Evolutionary conservation across 179 eudicot species (phyloP), one percentile per base, ranked within the genome.

Genomic region (Nepenthes alata): DNA sequence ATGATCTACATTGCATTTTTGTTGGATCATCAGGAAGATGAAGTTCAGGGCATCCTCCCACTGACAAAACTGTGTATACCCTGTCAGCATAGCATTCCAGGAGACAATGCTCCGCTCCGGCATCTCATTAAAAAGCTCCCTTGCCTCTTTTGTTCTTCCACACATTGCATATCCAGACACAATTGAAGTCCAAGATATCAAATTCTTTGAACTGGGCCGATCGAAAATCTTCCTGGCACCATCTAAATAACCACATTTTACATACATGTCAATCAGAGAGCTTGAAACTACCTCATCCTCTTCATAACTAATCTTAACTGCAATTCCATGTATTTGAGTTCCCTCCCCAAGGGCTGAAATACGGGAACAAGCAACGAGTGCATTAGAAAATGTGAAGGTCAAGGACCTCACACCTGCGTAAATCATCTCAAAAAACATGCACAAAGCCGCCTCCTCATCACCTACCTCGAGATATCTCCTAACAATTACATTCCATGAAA

Each of bases 401-500:
- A 88, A 57, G 1, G 90, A 90, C 67, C 10, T 64, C 41, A 60
- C 61, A 52, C 79, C 78, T 14, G 12, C 64, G 36, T 72, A 74
- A 57, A 81, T 47, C 72, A 70, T 70, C 55, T 68, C 61, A 47
- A 55, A 75, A 67, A 88, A 85, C 84, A 88, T 71, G 12, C 44
- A 41, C 59, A 83, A 54, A 0, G 89, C 84, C 67, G 76, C 81
- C 44, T 55, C 60, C 11, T 65, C 77, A 59, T 70, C 65, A 53
- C 83, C 80, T 41, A 62, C 71, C 58, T 83, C 86, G 47, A 86
- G 70, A 75, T 83, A 81, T 69, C 96, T 74, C 84, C 89, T 83
- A 15, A 86, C 78, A 47, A 86, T 81, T 74, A 88, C 81, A 78
- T 88, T 83, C 96, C 96, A 88, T 5, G 94, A 79, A 64, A 88